phyloP scores from a whole-genome alignment of 1,139 yeast species.

The Pneumocystis carinii region DNA sequence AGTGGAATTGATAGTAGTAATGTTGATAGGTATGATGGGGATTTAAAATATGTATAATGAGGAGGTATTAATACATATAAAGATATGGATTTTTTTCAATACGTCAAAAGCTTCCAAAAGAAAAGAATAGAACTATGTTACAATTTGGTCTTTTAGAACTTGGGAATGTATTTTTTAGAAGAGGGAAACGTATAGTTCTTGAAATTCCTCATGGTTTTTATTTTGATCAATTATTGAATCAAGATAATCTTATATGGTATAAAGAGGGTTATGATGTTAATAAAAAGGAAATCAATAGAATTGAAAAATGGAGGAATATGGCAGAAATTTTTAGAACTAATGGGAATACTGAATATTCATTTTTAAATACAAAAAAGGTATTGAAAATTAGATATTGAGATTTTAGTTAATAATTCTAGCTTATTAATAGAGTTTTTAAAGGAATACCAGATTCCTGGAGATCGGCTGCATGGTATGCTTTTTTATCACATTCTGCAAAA shows the following conservation, averaged over 20 bases:
- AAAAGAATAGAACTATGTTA: neutral
- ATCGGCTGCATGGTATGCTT: constrained; percentile 11
- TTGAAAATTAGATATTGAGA: neutral
- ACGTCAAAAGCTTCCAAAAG: neutral
- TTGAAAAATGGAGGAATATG: neutral
- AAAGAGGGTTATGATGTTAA: neutral
- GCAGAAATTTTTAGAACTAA: neutral
- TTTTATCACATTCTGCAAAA: constrained; percentile 3
- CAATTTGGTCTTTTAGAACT: neutral
- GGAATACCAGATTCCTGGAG: constrained; percentile 19
- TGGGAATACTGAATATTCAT: neutral
- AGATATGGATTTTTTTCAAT: neutral
- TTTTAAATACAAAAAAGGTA: neutral
- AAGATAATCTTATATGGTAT: neutral
- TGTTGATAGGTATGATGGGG: neutral
- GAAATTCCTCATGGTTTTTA: neutral
- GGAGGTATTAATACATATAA: neutral
- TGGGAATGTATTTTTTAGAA: neutral
- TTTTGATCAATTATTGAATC: neutral
- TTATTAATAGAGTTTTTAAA: constrained; percentile 7
- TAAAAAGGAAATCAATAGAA: neutral
- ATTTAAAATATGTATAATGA: neutral
- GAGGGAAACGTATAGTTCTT: neutral
- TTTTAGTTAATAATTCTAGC: neutral
- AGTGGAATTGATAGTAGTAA: neutral